These are phyloP conservation scores for Candida oleophila DNA, from an alignment of 805 yeast genomes.

Conservation along the genomic window DNA sequence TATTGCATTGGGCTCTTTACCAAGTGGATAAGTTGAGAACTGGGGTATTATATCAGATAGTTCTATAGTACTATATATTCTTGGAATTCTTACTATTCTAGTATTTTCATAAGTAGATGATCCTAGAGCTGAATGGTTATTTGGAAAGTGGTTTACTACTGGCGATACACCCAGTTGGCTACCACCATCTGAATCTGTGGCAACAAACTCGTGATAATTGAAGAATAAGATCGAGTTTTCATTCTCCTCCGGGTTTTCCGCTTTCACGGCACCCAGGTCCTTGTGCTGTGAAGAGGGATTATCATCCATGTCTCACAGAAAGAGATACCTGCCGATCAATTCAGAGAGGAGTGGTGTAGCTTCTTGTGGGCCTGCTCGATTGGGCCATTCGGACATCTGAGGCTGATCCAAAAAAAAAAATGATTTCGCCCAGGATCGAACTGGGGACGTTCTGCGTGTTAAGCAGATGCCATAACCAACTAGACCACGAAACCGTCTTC, in stretches of 20 bases:
- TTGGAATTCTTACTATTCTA: conserved; percentile 65
- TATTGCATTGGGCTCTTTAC: conserved; percentile 62
- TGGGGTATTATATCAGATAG: conserved; percentile 48
- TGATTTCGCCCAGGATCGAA: conserved; percentile 99
- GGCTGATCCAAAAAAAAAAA: conserved; percentile 21
- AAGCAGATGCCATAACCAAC: conserved; percentile 97
- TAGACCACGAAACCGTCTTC: conserved; percentile 4
- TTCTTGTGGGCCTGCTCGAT: neutral
- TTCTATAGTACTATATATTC: conserved; percentile 36
- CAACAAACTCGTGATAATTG: conserved; percentile 65
- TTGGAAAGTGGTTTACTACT: conserved; percentile 68
- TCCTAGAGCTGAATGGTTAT: conserved; percentile 39
- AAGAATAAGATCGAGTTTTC: conserved; percentile 39
- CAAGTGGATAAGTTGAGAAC: conserved; percentile 57
- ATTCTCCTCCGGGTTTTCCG: neutral
- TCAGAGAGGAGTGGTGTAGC: neutral
- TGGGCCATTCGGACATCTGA: neutral
- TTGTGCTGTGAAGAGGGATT: neutral
- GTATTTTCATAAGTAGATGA: conserved; percentile 35
- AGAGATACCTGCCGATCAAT: neutral
- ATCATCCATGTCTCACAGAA: neutral
- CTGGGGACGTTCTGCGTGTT: conserved; percentile 99
- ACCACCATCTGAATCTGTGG: conserved; percentile 20
- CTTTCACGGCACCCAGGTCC: neutral
- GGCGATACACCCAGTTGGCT: conserved; percentile 16